These are phyloP conservation scores for Beauveria bassiana DNA, from an alignment of 2,329 filamentous ascomycete genomes.

Conservation along the genomic window DNA sequence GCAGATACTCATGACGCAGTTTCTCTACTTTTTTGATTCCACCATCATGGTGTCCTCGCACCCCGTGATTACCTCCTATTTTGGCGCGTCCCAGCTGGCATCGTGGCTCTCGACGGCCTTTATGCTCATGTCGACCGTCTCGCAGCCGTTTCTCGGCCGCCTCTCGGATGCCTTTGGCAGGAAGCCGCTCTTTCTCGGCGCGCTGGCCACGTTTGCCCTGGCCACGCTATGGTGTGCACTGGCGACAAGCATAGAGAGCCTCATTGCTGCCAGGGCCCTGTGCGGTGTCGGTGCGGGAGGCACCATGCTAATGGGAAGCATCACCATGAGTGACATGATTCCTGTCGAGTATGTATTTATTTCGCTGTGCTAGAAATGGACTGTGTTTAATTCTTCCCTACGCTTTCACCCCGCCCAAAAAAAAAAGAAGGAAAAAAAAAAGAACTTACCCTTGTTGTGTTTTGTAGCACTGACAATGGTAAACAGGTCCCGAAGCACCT, in stretches of 20 bases:
- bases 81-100: conserved; percentile 67
- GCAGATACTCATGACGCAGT: conserved; percentile 48
- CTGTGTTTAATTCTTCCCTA: too few relatives aligned
- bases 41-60: conserved; percentile 78
- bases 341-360: conserved; percentile 52
- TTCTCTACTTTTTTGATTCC: conserved; percentile 61
- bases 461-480: neutral
- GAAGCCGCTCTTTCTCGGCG: conserved; percentile 56
- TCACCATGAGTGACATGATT: conserved; percentile 67
- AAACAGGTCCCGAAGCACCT: conserved; percentile 48
- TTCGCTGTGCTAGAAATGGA: neutral
- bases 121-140: conserved; percentile 65
- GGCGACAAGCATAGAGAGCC: conserved; percentile 54
- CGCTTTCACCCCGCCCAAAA: neutral
- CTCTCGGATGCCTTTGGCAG: conserved; percentile 67
- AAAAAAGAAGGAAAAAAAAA: neutral
- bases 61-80: conserved; percentile 74
- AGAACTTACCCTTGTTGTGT: neutral
- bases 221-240: conserved; percentile 64
- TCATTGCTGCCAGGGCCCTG: conserved; percentile 40
- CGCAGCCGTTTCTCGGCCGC: conserved; percentile 67
- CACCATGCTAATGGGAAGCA: conserved; percentile 58
- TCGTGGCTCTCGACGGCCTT: conserved; percentile 80
- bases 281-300: conserved; percentile 64
- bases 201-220: conserved; percentile 51